Conservation (phyloP, 1,284 basidiomycete species). For the Cerrena zonata region DNA sequence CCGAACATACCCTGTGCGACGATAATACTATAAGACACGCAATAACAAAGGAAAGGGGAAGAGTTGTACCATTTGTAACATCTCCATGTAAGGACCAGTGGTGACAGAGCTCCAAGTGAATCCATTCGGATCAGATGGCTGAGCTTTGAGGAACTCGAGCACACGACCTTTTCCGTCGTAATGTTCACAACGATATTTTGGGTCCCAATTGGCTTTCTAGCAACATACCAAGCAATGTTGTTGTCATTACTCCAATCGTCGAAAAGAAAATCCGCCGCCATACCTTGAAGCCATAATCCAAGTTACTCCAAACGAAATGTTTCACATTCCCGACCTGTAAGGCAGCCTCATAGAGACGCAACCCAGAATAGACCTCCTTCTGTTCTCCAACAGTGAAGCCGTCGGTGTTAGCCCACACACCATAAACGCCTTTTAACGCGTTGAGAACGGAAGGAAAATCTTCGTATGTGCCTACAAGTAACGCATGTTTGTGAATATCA, state of each 20-base stretch:
- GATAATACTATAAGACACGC: background rate
- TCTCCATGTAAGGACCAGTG: slow-evolving; percentile 31
- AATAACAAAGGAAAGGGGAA: background rate
- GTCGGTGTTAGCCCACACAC: slow-evolving; percentile 42
- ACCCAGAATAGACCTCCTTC: slow-evolving; percentile 37
- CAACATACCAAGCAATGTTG: background rate
- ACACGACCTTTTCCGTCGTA: slow-evolving; percentile 40
- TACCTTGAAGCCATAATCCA: slow-evolving; percentile 41
- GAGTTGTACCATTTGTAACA: slow-evolving; percentile 25
- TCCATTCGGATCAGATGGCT: slow-evolving; percentile 33
- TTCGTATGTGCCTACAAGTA: slow-evolving; percentile 8
- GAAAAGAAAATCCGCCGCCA: background rate
- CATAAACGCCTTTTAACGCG: slow-evolving; percentile 39
- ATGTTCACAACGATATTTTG: slow-evolving; percentile 32
- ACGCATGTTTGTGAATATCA: background rate
- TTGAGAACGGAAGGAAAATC: slow-evolving; percentile 28
- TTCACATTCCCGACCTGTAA: slow-evolving; percentile 30
- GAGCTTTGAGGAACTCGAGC: slow-evolving; percentile 37
- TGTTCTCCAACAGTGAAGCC: slow-evolving; percentile 42
- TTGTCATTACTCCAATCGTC: background rate
- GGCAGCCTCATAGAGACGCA: slow-evolving; percentile 42
- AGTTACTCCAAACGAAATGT: slow-evolving; percentile 41
- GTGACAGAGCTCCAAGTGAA: slow-evolving; percentile 31
- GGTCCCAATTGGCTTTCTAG: slow-evolving; percentile 22
- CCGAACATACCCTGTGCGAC: slow-evolving; percentile 22